Evolutionary conservation across 2,329 filamentous ascomycete species (phyloP).

Genomic region (Ustulina deusta): DNA sequence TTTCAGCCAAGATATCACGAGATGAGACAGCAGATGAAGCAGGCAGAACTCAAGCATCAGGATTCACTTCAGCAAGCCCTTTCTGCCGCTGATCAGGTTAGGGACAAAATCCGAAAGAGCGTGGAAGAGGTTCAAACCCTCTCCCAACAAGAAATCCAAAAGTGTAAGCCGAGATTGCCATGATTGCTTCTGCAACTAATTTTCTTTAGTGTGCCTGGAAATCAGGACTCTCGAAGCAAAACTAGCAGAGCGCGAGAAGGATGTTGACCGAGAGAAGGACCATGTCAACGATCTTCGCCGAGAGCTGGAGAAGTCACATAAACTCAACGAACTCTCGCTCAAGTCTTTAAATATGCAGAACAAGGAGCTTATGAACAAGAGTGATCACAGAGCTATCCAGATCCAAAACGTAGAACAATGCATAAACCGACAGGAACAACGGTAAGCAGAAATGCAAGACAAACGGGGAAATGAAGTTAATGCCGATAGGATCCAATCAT

Average conservation of each 20-base stretch:
- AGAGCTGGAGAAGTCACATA: slow-evolving; percentile 40
- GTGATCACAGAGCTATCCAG: slow-evolving; percentile 27
- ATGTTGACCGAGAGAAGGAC: slow-evolving; percentile 41
- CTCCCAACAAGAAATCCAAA: slow-evolving; percentile 35
- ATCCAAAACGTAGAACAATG: slow-evolving; percentile 29
- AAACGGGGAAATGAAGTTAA: slow-evolving; percentile 29
- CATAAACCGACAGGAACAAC: slow-evolving; percentile 40
- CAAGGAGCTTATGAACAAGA: slow-evolving; percentile 40
- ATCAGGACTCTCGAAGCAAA: slow-evolving; percentile 38
- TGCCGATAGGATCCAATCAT: slow-evolving; percentile 39
- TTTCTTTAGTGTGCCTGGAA: slow-evolving; percentile 39
- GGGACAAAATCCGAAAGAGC: slow-evolving; percentile 38
- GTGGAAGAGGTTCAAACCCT: slow-evolving; percentile 35
- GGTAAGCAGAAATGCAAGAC: slow-evolving; percentile 35
- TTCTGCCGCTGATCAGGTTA: slow-evolving; percentile 30
- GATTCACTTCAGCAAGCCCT: slow-evolving; percentile 49
- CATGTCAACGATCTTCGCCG: slow-evolving; percentile 37
- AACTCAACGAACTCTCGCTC: slow-evolving; percentile 39
- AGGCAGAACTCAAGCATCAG: slow-evolving; percentile 51
- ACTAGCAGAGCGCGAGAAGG: slow-evolving; percentile 43
- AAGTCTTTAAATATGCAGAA: slow-evolving; percentile 40
- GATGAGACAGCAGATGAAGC: slow-evolving; percentile 52
- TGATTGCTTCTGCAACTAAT: slow-evolving; percentile 27
- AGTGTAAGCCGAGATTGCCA: slow-evolving; percentile 36
- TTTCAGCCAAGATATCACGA: slow-evolving; percentile 52